Conservation (phyloP, 305 asterid species). For the Solanum hybrid region DNA sequence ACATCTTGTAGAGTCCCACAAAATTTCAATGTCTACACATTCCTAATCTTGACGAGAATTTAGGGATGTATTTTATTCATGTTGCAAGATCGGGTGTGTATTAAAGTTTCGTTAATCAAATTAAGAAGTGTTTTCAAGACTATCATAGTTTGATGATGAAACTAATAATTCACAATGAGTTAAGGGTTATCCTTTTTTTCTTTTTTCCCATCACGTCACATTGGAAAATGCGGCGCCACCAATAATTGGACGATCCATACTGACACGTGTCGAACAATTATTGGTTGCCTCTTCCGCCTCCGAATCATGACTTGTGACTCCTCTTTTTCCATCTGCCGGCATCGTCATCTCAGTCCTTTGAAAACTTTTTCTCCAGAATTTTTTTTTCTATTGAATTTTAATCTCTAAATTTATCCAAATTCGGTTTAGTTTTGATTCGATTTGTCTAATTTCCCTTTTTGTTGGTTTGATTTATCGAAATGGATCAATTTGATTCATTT, state of each 20-base stretch:
- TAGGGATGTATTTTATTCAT: too few relatives aligned
- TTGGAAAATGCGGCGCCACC: not conserved
- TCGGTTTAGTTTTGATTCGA: not conserved
- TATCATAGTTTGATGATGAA: fast-evolving
- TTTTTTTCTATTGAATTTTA: not conserved
- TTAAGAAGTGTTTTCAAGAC: too few relatives aligned
- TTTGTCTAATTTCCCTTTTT: not conserved
- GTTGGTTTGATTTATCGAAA: not conserved
- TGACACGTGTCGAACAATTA: not conserved
- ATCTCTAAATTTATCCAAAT: not conserved
- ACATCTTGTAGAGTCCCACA: too few relatives aligned
- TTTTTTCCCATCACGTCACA: not conserved
- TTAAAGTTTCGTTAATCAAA: fast-evolving
- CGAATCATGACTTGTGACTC: not conserved
- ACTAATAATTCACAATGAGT: too few relatives aligned
- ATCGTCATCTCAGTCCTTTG: not conserved
- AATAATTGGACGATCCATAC: not conserved
- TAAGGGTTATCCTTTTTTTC: too few relatives aligned
- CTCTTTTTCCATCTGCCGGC: not conserved
- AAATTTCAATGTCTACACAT: too few relatives aligned
- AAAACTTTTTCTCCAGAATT: not conserved
- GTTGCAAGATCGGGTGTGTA: too few relatives aligned
- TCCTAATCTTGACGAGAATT: too few relatives aligned
- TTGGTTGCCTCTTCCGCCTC: not conserved
- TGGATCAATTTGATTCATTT: conserved; percentile 13